Evolutionary conservation across 2,329 filamentous ascomycete species (phyloP), one percentile per base, ranked within the genome.

Genomic region (Ophiocordyceps camponoti-floridani): DNA sequence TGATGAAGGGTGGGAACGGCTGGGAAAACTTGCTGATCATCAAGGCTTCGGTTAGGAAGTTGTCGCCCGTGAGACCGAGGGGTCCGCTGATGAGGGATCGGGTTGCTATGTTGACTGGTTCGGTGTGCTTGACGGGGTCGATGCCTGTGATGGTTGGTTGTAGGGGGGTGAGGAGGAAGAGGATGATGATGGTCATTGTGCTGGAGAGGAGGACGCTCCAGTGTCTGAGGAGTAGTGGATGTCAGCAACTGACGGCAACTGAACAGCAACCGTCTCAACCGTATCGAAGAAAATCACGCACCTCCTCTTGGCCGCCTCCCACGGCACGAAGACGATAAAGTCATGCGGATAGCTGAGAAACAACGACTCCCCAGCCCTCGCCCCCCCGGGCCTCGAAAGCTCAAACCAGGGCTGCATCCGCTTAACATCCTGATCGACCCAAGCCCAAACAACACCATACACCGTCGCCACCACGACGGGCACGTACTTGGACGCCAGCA

Each of bases 381-480:
- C 69, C 0, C 74, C 75, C 0, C 53, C 50, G 0, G 50, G 13
- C 10, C 64, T 68, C 0, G 73, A 76, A 1, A 80, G 45, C 19
- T 78, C 72, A 11, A 75, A 67, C 61, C 69, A 81, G 0, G 76
- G 75, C 31, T 81, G 74, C 41, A 79, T 58, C 0, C 77, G 51
- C 47, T 77, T 75, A 0, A 66, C 59, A 33, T 81, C 72, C 0
- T 79, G 53, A 43, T 80, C 75, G 0, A 78, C 63, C 72, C 74
- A 77, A 3, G 62, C 66, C 73, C 75, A 79, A 0, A 69, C 41
- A 1, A 78, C 61, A 37, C 72, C 72, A 48, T 75, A 79, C 0
- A 72, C 7, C 0, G 79, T 67, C 0, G 73, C 67, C 0, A 77
- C 43, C 0, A 77, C 60, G 0, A 69, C 79, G 0, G 76, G 75